Percentiles rank a stretch among this genome's conserved stretches.
Conservation (phyloP, 352 stramenopile genomes). For the Pythium brachiatum region DNA sequence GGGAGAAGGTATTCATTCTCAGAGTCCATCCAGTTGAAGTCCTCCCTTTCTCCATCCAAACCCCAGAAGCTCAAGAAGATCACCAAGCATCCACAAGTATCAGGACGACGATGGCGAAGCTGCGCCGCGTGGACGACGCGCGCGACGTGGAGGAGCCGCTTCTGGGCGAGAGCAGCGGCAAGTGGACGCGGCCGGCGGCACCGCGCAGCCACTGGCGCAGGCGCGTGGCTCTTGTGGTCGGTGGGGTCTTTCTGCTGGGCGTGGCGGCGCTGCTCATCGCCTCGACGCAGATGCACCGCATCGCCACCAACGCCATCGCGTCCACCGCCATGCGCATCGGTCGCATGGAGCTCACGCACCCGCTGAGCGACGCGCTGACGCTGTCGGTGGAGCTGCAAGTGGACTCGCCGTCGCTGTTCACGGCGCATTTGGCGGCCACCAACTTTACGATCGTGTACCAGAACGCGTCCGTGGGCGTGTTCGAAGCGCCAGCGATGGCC, state of each 20-base stretch:
- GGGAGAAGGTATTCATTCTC: slow-evolving; percentile 9
- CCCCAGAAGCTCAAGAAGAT: not conserved
- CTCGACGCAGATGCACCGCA: slow-evolving; percentile 47
- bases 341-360: slow-evolving; percentile 55
- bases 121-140: slow-evolving; percentile 14
- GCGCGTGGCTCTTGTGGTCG: slow-evolving; percentile 7
- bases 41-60: not conserved
- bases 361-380: slow-evolving; percentile 28
- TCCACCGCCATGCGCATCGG: slow-evolving; percentile 57
- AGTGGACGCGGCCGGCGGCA: not conserved
- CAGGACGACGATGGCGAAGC: slow-evolving; percentile 4
- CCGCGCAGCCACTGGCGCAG: slow-evolving; percentile 5
- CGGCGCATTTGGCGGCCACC: slow-evolving; percentile 39
- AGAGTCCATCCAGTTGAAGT: slow-evolving; percentile 22
- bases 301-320: slow-evolving; percentile 57
- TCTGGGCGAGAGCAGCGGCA: not conserved
- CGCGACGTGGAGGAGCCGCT: slow-evolving; percentile 23
- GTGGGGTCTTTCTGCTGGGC: slow-evolving; percentile 21
- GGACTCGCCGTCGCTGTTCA: slow-evolving; percentile 48
- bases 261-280: slow-evolving; percentile 36
- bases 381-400: slow-evolving; percentile 56
- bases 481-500: slow-evolving; percentile 45
- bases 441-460: slow-evolving; percentile 54
- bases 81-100: too few species aligned
- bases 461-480: slow-evolving; percentile 37